A percentile compares a stretch with the other conserved stretches of the same genome.
These are phyloP conservation scores for Uromyces viciae-fabae DNA, from an alignment of 1,284 basidiomycete genomes.

Conservation along the genomic window DNA sequence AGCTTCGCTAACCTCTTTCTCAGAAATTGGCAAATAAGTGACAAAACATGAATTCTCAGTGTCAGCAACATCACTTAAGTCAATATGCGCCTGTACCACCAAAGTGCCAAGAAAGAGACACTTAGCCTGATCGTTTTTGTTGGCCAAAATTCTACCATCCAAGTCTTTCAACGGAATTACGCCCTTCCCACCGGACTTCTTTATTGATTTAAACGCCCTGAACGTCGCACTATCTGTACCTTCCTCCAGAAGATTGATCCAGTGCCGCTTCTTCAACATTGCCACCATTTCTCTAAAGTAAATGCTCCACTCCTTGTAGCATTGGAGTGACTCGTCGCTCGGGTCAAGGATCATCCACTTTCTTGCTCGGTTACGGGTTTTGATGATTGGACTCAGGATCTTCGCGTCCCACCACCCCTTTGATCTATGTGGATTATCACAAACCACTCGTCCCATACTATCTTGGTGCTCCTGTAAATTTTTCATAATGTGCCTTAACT, in stretches of 20 bases:
- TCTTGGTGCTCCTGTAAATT: neutral
- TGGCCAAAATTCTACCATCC: neutral
- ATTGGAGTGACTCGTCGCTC: neutral
- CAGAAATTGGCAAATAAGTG: neutral
- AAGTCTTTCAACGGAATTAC: neutral
- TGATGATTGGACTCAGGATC: neutral
- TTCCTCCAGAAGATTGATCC: neutral
- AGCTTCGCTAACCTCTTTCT: neutral
- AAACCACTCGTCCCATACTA: neutral
- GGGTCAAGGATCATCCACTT: neutral
- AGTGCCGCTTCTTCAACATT: neutral
- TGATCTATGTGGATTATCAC: neutral
- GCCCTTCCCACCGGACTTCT: neutral
- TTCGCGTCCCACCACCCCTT: neutral
- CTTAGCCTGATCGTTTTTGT: neutral
- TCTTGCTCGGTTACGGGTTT: neutral
- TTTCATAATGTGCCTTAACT: neutral
- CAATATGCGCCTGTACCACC: neutral
- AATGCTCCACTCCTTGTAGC: neutral
- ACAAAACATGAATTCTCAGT: neutral
- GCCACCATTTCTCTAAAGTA: neutral
- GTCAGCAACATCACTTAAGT: neutral
- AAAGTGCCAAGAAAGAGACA: conserved; percentile 8
- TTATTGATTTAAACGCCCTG: neutral
- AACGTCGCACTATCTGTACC: neutral